Percentiles rank a stretch among this genome's conserved stretches.
phyloP scores from a whole-genome alignment of 2,329 filamentous ascomycete genomes.

The Verticillium zaregamsianum region DNA sequence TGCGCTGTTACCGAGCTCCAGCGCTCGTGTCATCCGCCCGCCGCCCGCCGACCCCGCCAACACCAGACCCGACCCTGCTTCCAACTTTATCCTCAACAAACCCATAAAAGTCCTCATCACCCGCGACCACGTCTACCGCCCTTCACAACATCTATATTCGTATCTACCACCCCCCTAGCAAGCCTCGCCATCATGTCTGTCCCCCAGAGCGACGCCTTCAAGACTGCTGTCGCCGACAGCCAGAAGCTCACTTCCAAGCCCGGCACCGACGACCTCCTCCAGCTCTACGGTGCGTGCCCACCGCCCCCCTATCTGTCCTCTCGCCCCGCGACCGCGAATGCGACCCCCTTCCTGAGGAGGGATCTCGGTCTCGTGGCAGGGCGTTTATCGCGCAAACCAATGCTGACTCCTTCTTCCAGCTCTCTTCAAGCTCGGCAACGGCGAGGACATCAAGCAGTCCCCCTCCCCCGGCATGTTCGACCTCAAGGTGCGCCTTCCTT shows the following conservation, averaged over 20 bases:
- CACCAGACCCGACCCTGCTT: conserved; percentile 3
- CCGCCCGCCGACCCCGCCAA: background rate
- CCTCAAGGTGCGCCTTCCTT: conserved; percentile 49
- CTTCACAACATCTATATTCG: background rate
- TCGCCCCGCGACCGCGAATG: background rate
- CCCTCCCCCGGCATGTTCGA: conserved; percentile 65
- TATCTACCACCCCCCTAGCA: conserved; percentile 4
- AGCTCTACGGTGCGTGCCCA: conserved; percentile 51
- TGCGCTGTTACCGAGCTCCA: background rate
- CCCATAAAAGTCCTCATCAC: conserved; percentile 3
- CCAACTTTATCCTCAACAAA: background rate
- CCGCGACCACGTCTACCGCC: conserved; percentile 7
- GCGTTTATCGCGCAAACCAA: conserved; percentile 1
- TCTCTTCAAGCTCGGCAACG: conserved; percentile 55
- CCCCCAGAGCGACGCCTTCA: conserved; percentile 41
- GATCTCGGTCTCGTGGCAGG: background rate
- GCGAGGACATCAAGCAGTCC: conserved; percentile 54
- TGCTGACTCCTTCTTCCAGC: conserved; percentile 26
- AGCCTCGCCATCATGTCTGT: conserved; percentile 32
- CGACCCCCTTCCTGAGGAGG: background rate
- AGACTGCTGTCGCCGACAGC: conserved; percentile 57
- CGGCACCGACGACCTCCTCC: conserved; percentile 58
- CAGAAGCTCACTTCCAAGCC: conserved; percentile 66
- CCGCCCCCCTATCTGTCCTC: background rate
- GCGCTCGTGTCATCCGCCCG: background rate